These are phyloP conservation scores for Aphanoascus verrucosus DNA, from an alignment of 2,329 filamentous ascomycete species.

Conservation along the genomic window DNA sequence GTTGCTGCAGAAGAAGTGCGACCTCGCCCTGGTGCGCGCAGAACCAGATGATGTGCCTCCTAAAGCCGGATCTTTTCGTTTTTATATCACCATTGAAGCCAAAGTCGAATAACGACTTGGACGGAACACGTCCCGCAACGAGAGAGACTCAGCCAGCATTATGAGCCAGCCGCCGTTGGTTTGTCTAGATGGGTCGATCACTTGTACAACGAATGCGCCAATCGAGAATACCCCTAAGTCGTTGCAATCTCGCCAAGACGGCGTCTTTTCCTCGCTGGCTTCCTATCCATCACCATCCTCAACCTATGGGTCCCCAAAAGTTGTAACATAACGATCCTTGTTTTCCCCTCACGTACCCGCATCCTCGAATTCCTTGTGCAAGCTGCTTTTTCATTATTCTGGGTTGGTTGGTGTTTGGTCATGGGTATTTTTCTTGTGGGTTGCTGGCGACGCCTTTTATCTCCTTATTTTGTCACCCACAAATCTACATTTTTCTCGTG, in stretches of 20 bases:
- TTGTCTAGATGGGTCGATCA: no score
- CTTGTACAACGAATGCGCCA: no score
- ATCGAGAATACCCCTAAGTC: no score
- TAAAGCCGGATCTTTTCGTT: not conserved
- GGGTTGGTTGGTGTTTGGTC: not conserved
- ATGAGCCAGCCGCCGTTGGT: no score
- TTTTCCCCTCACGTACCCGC: not conserved
- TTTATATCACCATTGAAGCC: no score
- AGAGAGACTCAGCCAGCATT: no score
- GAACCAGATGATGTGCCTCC: constrained; percentile 27
- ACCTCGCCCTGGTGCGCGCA: constrained; percentile 39
- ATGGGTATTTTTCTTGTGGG: not conserved
- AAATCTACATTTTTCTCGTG: no score
- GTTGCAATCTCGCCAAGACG: no score
- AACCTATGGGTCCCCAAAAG: not conserved
- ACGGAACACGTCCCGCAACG: no score
- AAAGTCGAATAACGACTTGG: no score
- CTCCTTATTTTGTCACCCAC: not conserved
- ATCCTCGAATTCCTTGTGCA: not conserved
- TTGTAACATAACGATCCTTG: not conserved
- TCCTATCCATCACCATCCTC: no score
- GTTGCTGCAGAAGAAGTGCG: constrained; percentile 57
- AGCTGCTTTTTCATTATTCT: not conserved
- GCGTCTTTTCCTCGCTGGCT: no score
- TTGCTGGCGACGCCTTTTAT: not conserved